Conservation (phyloP, 2,329 filamentous ascomycete genomes). For the Pseudocercospora vitis region DNA sequence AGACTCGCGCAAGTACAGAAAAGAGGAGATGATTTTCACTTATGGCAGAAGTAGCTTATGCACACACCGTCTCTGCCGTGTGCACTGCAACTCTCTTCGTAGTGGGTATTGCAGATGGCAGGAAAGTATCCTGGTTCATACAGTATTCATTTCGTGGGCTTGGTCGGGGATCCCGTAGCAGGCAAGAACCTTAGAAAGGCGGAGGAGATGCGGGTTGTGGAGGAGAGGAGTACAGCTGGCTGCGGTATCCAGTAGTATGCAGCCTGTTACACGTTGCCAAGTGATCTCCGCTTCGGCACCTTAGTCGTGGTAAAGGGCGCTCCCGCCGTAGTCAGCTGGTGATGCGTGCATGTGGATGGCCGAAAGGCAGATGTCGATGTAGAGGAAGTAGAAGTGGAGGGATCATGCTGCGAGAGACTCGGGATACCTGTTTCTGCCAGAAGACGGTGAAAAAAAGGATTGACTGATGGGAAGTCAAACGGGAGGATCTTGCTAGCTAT, state of each 20-base stretch:
- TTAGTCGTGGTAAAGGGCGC: background rate
- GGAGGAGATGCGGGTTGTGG: background rate
- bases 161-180: conserved; percentile 3
- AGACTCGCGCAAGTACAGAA: background rate
- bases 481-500: too few species aligned
- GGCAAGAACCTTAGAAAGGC: background rate
- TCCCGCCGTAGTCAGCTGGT: background rate
- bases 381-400: conserved; percentile 3
- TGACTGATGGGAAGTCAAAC: background rate
- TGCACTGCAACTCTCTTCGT: background rate
- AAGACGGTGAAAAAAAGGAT: background rate
- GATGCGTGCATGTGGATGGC: background rate
- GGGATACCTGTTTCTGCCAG: background rate
- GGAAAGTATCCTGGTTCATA: conserved; percentile 1
- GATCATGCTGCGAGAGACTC: background rate
- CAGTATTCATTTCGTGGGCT: conserved; percentile 14
- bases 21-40: conserved; percentile 4
- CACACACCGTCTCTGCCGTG: background rate
- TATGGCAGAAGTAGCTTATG: background rate
- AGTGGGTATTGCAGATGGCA: background rate
- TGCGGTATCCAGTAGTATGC: background rate
- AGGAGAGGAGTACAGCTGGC: conserved; percentile 3
- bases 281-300: background rate
- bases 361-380: background rate
- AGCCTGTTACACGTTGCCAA: conserved; percentile 6